Base-by-base conservation (phyloP, 1,284 basidiomycete genomes). In the Caloboletus firmus region DNA sequence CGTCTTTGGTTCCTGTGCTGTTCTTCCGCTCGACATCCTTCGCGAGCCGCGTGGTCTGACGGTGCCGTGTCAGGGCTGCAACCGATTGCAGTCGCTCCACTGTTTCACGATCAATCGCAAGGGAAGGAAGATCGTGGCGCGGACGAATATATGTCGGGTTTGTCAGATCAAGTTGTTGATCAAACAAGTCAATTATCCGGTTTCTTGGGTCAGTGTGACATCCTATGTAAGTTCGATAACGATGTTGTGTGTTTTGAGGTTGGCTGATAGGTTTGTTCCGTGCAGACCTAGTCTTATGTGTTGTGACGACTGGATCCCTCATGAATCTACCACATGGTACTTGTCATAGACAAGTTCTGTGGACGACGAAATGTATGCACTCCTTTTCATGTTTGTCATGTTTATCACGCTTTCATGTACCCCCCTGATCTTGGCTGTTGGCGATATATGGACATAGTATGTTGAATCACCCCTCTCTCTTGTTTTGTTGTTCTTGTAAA, bases 91-190 rank as follows among this genome's bases (percentile, higher is more conserved):
- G 58, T 69, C 69, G 13, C 55, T 68, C 22, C 39, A 55, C 31
- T 68, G 69, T 37, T 71, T 61, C 17, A 68, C 60, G 30, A 48
- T 52, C 15, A 30, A 39, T 22, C 49, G 48, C 13, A 55, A 48
- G 8, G 59, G 37, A 2, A 55, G 41, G 37, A 59, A 58, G 58
- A 55, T 69, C 20, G 54, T 63, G 12, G 54, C 61, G 1, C 49
- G 69, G 44, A 67, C 65, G 40, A 54, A 59, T 15, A 1, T 71
- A 9, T 71, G 66, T 43, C 64, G 69, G 2, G 49, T 67, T 18
- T 68, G 69, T 28, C 66, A 68, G 52, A 71, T 71, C 64, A 71
- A 71, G 52, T 13, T 68, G 35, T 56, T 71, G 57, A 59, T 68
- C 26, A 66, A 58, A 28, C 40, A 65, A 18, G 57, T 58, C 18